Evolutionary conservation across 179 eudicot species (phyloP).

Genomic region (Pouteria campechiana): DNA sequence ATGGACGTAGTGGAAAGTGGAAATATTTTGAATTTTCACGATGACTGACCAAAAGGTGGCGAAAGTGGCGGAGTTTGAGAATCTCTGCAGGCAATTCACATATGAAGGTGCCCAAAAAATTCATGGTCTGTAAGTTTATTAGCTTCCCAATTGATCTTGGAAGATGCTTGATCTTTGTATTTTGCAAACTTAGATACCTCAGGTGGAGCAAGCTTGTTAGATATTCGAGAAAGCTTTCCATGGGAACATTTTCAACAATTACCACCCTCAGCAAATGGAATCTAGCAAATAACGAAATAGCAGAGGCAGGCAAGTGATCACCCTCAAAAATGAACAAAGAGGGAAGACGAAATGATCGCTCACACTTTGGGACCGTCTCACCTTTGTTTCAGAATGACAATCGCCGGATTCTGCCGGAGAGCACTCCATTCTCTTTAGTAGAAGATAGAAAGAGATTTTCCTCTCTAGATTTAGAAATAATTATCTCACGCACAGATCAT

Average conservation of each 20-base stretch:
- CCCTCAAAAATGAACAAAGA: no score
- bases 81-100: constrained; percentile 3
- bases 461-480: constrained; percentile 3
- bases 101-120: not conserved
- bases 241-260: not conserved
- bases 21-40: not conserved
- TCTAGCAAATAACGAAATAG: not conserved
- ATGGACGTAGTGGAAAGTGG: not conserved
- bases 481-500: constrained; percentile 7
- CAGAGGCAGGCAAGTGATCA: no score
- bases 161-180: not conserved
- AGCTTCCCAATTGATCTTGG: constrained; percentile 8
- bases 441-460: not conserved
- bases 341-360: no score
- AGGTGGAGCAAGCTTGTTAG: constrained; percentile 6
- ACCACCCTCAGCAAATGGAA: not conserved
- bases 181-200: constrained; percentile 9
- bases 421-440: no score
- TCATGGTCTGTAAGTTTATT: constrained; percentile 7
- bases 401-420: no score
- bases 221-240: constrained; percentile 5
- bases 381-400: no score
- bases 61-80: constrained; percentile 1
- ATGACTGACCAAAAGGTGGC: not conserved
- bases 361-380: no score